Base-by-base conservation (phyloP, 345 rosid species). In the Passiflora organensis region DNA sequence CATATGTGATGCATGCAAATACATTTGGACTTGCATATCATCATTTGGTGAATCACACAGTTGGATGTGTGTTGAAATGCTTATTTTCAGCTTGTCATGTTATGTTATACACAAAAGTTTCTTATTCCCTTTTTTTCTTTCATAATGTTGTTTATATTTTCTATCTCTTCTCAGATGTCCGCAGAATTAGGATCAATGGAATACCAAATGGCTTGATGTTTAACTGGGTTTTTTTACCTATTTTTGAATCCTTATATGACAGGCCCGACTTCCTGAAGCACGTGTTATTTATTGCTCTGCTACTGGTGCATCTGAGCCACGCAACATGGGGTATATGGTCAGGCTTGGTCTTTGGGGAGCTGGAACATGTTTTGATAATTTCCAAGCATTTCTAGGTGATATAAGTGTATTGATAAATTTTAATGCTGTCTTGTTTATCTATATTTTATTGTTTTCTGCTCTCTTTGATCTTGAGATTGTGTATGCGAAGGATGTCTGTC, bases 241-340 rank as follows among this genome's bases (percentile, higher is more conserved):
- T n/a, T n/a, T 61, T 50, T 43, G 12, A 71, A 57, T 72, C 28
- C 56, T 65, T 54, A 65, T 51, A 58, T 66, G 44, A 70, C 95
- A 91, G 99, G 95, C 88, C 73, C 82, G 85, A 58, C 89, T 89
- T 61, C 95, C 94, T 61, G 95, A 89, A 61, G 93, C 96, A 66
- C 91, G 95, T 72, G 91, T 89, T 62, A 69, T 93, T 65, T 89
- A 93, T 80, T 93, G 99, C 82, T 93, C 99, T 47, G 99, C 96
- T 53, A 93, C 96, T 76, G 96, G 99, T 67, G 99, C 99, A 68
- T 93, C 99, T 62, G 99, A 93, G 77, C 96, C 99, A 49, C 93
- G 99, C 59, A 93, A 93, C 74, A 69, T 93, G 96, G 99, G 96
- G 54, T 93, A 93, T 73, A 93, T 93, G 99, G 93, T 88, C 72